phyloP scores from a whole-genome alignment of 768 basidiomycete genomes.

The Amylocystis lapponica region DNA sequence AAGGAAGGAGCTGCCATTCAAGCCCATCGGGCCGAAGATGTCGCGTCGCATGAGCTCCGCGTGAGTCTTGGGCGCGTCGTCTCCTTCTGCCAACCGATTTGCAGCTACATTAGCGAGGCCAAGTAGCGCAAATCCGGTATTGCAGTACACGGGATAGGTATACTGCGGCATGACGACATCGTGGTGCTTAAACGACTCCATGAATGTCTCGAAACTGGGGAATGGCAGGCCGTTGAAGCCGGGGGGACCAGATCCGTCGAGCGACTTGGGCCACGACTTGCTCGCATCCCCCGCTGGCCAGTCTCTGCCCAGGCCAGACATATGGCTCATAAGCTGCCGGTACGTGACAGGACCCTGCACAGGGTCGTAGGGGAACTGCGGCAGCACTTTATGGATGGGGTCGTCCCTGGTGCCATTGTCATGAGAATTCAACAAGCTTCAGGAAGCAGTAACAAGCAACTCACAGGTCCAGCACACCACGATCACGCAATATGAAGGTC shows the following conservation, averaged over 20 bases:
- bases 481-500: slow-evolving; percentile 42
- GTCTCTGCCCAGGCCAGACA: slow-evolving; percentile 31
- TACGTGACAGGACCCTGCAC: slow-evolving; percentile 19
- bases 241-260: slow-evolving; percentile 24
- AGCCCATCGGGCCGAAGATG: slow-evolving; percentile 41
- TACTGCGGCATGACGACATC: slow-evolving; percentile 40
- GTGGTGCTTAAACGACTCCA: slow-evolving; percentile 31
- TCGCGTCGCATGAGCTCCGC: slow-evolving; percentile 41
- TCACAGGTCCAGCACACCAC: slow-evolving; percentile 30
- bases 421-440: neutral
- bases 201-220: slow-evolving; percentile 27
- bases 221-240: slow-evolving; percentile 25
- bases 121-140: slow-evolving; percentile 30
- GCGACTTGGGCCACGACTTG: slow-evolving; percentile 38
- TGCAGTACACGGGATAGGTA: slow-evolving; percentile 38
- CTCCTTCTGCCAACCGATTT: slow-evolving; percentile 7
- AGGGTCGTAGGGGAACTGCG: slow-evolving; percentile 28
- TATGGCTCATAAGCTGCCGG: slow-evolving; percentile 24
- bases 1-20: slow-evolving; percentile 41
- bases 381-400: slow-evolving; percentile 39
- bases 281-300: slow-evolving; percentile 29
- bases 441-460: slow-evolving; percentile 1
- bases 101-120: slow-evolving; percentile 33
- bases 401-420: slow-evolving; percentile 37
- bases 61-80: slow-evolving; percentile 16